phyloP scores from a whole-genome alignment of 176 grass and related monocot species.

The Tuctoria greenei region DNA sequence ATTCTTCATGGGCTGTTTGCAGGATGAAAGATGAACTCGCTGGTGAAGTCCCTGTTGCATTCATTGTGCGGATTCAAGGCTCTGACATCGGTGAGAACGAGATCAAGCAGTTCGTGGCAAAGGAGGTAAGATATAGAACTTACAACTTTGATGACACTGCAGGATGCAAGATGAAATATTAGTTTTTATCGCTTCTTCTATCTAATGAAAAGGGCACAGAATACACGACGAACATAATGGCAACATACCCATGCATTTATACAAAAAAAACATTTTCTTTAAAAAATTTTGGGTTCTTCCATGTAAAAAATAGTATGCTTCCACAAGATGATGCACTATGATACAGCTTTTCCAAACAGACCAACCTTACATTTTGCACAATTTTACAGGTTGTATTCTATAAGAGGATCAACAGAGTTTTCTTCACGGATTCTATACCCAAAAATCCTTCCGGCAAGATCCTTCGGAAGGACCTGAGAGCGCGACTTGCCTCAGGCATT shows the following conservation, averaged over 20 bases:
- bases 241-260: not conserved
- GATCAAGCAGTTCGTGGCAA: conserved; percentile 86
- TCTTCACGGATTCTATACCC: conserved; percentile 74
- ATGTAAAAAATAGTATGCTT: not conserved
- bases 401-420: conserved; percentile 82
- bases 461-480: conserved; percentile 89
- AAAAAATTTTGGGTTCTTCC: not conserved
- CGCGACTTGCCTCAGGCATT: conserved; percentile 54
- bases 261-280: not conserved
- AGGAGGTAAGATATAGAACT: conserved; percentile 53
- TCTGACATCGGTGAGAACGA: conserved; percentile 77
- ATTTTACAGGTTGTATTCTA: conserved; percentile 80
- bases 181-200: not conserved
- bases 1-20: conserved; percentile 22
- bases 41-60: conserved; percentile 87
- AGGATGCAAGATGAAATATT: too few relatives aligned
- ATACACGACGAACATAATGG: not conserved
- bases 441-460: conserved; percentile 92
- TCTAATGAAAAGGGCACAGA: not conserved
- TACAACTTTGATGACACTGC: too few relatives aligned
- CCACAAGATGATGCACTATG: not conserved
- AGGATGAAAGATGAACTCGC: conserved; percentile 86
- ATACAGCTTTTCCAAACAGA: not conserved
- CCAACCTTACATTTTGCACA: not conserved
- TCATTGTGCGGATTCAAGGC: conserved; percentile 68